A percentile compares a stretch with the other conserved stretches of the same genome.
Conservation (phyloP, 2,329 filamentous ascomycete species). For the Verticillium albo-atrum region DNA sequence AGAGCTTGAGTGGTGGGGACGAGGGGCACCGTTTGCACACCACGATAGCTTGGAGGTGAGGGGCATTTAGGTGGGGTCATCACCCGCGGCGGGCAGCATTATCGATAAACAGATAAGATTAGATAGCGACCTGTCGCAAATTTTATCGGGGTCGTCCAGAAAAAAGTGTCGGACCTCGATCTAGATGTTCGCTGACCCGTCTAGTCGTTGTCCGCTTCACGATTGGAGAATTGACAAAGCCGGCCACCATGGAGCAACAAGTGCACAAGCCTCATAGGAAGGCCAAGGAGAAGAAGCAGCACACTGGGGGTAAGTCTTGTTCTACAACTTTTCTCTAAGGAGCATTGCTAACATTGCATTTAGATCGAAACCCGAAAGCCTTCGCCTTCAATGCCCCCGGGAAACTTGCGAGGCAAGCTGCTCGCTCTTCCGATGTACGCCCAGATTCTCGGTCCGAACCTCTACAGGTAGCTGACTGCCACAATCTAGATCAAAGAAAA, state of each 20-base stretch:
- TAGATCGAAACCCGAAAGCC: slow-evolving; percentile 81
- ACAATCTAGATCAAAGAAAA: slow-evolving; percentile 78
- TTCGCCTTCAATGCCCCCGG: slow-evolving; percentile 83
- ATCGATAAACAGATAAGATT: slow-evolving; percentile 1
- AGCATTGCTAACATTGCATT: slow-evolving; percentile 16
- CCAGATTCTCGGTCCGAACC: neutral
- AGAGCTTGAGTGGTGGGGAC: neutral
- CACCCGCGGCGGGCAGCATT: neutral
- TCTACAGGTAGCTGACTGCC: neutral
- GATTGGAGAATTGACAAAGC: neutral
- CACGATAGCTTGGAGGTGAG: neutral
- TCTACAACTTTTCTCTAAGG: neutral
- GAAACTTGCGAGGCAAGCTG: slow-evolving; percentile 70
- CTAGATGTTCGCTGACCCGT: neutral
- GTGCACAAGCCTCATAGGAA: slow-evolving; percentile 80
- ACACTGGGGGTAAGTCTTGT: slow-evolving; percentile 48
- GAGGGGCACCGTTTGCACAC: neutral
- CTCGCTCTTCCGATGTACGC: slow-evolving; percentile 65
- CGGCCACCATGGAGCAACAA: slow-evolving; percentile 72
- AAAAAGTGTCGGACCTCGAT: slow-evolving; percentile 1
- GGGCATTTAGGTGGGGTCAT: neutral
- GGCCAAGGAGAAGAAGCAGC: slow-evolving; percentile 79
- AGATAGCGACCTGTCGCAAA: slow-evolving; percentile 1
- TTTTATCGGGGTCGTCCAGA: neutral
- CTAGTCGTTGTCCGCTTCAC: neutral